Conservation (phyloP, 106 monocot species). For the Platanthera zijinensis region DNA sequence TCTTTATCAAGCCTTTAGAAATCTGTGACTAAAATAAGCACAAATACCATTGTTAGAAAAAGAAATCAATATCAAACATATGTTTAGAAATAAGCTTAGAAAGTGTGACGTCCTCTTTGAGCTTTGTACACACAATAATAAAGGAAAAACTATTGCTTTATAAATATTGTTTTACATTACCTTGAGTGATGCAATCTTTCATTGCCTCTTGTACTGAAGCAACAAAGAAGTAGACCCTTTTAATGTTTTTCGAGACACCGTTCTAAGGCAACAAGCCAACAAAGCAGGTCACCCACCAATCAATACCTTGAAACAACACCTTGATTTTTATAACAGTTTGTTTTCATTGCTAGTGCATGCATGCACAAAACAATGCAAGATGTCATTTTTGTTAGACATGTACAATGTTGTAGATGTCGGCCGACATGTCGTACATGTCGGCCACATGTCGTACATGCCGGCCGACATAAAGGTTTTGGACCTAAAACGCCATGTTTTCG, state of each 20-base stretch:
- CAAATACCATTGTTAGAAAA: not conserved
- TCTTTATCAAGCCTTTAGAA: not conserved
- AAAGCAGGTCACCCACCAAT: not conserved
- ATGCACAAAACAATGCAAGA: too few relatives aligned
- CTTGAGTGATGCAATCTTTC: not conserved
- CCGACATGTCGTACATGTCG: too few relatives aligned
- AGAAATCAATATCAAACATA: not conserved
- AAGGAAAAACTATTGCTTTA: not conserved
- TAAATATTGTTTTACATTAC: not conserved
- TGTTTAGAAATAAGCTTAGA: slow-evolving; percentile 8
- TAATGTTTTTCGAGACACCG: not conserved
- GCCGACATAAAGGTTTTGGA: too few relatives aligned
- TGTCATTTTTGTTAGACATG: too few relatives aligned
- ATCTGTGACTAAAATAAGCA: not conserved
- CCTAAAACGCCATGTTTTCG: too few relatives aligned
- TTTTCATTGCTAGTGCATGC: too few relatives aligned
- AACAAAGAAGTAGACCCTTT: not conserved
- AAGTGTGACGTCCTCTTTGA: not conserved
- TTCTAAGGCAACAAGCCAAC: not conserved
- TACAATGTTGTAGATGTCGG: too few relatives aligned
- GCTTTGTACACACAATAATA: slow-evolving; percentile 1
- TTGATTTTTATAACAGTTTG: not conserved
- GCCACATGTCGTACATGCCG: too few relatives aligned
- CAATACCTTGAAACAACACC: not conserved
- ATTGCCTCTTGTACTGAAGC: not conserved